A percentile compares a stretch with the other conserved stretches of the same genome.
phyloP scores from a whole-genome alignment of 495 filamentous ascomycete species.

The Aspergillus olivimuriae region DNA sequence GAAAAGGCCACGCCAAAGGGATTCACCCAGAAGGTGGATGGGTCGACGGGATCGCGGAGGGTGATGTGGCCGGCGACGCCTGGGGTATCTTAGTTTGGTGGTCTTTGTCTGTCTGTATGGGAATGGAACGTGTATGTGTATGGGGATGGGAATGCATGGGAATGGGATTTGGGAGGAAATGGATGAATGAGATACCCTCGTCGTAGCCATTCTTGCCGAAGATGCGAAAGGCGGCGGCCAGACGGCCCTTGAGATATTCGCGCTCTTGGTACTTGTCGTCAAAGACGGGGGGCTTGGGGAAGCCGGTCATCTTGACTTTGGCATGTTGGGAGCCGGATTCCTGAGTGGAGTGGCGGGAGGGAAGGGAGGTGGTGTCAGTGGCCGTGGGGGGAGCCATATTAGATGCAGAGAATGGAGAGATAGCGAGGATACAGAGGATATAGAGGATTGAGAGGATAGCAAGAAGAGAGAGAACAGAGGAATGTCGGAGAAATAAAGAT shows the following conservation, averaged over 20 bases:
- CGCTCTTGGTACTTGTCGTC: conserved; percentile 55
- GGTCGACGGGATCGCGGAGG: conserved; percentile 61
- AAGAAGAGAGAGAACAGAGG: background rate
- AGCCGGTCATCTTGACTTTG: conserved; percentile 38
- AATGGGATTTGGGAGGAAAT: background rate
- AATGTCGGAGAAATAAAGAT: background rate
- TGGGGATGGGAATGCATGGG: background rate
- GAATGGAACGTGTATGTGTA: too few relatives aligned
- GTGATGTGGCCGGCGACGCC: conserved; percentile 58
- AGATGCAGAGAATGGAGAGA: background rate
- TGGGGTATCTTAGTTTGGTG: conserved; percentile 1
- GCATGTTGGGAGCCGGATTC: conserved; percentile 21
- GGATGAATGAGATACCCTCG: conserved; percentile 34
- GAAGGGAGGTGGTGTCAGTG: conserved; percentile 20
- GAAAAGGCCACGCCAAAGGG: conserved; percentile 70
- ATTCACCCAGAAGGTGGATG: conserved; percentile 71
- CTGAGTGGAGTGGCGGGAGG: conserved; percentile 21
- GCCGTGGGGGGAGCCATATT: conserved; percentile 27
- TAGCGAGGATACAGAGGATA: too few relatives aligned
- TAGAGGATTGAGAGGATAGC: background rate
- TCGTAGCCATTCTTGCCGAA: conserved; percentile 65
- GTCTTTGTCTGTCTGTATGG: background rate
- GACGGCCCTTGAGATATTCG: conserved; percentile 57
- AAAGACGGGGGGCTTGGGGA: conserved; percentile 50
- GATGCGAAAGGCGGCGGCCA: conserved; percentile 62